phyloP scores from a whole-genome alignment of 495 filamentous ascomycete genomes.

The Trichoderma virens region DNA sequence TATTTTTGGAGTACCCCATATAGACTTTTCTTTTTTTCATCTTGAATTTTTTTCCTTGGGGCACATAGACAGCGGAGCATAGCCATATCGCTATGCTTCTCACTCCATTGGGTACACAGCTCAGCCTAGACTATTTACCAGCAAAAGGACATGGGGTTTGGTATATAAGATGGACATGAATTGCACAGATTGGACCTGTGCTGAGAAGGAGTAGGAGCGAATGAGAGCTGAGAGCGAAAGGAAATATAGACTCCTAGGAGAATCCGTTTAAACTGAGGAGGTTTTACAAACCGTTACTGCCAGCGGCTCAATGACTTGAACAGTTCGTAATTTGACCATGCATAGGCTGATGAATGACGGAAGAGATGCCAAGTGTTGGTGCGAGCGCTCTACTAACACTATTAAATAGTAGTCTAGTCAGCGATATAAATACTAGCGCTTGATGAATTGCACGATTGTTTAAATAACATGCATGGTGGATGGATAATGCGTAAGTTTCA shows the following conservation, averaged over 20 bases:
- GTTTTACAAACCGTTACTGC: not conserved
- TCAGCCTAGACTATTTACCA: not conserved
- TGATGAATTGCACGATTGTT: not conserved
- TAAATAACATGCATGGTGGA: not conserved
- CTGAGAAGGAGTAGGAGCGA: not conserved
- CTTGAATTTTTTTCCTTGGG: constrained; percentile 12
- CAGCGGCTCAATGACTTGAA: not conserved
- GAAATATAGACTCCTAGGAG: not conserved
- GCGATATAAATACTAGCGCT: not conserved
- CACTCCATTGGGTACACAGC: not conserved
- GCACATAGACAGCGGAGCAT: constrained; percentile 30
- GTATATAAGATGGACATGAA: not conserved
- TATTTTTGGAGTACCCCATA: constrained; percentile 6
- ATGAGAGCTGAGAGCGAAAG: not conserved
- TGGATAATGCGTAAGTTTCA: not conserved
- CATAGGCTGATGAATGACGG: not conserved
- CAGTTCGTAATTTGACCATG: not conserved
- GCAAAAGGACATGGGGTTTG: not conserved
- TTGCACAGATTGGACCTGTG: not conserved
- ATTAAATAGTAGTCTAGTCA: not conserved
- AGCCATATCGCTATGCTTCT: not conserved
- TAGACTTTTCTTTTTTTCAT: not conserved
- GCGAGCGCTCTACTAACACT: too few species aligned
- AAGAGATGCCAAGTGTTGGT: not conserved
- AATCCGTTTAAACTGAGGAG: not conserved